Base-by-base conservation (phyloP, 768 basidiomycete species). In the Trametes cubensis region DNA sequence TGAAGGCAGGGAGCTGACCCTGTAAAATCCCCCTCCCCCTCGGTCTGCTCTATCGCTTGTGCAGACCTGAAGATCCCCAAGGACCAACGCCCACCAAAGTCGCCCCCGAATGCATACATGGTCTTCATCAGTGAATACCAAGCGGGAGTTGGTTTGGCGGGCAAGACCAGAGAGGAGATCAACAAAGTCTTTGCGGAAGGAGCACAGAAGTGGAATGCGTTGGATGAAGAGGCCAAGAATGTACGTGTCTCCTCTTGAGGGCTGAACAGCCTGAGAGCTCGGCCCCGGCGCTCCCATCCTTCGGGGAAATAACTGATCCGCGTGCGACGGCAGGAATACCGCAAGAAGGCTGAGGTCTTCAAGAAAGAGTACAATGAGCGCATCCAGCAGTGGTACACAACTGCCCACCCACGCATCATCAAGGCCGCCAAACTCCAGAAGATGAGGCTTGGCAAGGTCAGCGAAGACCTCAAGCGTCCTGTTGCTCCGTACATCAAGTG, bases 211-310 rank as follows among this genome's bases (percentile, higher is more conserved):
- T 61, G 63, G 61, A 23, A 41, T 21, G 7, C 39, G 4, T 34
- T 67, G 50, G 45, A 28, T 49, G 66, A 64, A 2, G 46, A 46
- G 11, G 54, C 62, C 53, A 64, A 64, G 56, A 23, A 62, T 60
- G 63, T 62, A 13, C 34, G 60, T 57, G 8, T 23, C 0, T 17
- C 10, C 23, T 15, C 18, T 14, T 25, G 13, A 5, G 8, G 8
- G 45, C 20, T 21, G 45, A 21, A n/a, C 41, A 17, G 6, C 11
- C 34, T 11, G 34, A 34, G 34, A 34, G 10, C 34, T 34, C 34
- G 34, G 34, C 10, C 34, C 10, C 23, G 46, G 20, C 10, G 17
- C 18, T 40, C 7, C 7, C 48, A 1, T 23, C 41, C 14, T 4
- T 39, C n/a, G 14, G 45, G 45, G 14, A 30, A 20, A 13, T 34